These are phyloP conservation scores for Fonticula alba DNA, from an alignment of 78 protist genomes.

Conservation along the genomic window DNA sequence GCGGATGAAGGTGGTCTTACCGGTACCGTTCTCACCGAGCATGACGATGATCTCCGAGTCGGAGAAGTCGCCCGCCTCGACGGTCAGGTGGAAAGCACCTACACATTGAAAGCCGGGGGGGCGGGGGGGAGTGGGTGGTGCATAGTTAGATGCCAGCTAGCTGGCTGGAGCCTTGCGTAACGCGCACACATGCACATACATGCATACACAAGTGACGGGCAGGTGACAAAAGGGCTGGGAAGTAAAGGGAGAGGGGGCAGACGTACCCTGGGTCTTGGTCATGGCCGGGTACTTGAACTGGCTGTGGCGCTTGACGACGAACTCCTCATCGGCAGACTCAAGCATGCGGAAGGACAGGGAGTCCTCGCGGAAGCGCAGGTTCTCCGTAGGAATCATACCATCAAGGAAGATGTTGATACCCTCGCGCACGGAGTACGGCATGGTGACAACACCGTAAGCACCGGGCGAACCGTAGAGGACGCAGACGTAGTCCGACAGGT, in stretches of 20 bases:
- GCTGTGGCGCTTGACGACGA: constrained; percentile 28
- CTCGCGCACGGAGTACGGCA: constrained; percentile 95
- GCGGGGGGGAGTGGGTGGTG: not conserved
- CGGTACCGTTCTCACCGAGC: constrained; percentile 99
- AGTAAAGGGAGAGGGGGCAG: no score
- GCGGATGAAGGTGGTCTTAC: constrained; percentile 98
- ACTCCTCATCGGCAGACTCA: constrained; percentile 32
- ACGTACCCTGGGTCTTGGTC: constrained; percentile 67
- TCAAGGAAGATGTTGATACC: constrained; percentile 97
- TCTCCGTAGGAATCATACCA: constrained; percentile 97
- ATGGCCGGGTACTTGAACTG: constrained; percentile 80
- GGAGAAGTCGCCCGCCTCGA: constrained; percentile 70
- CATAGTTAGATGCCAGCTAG: not conserved
- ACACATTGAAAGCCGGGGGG: not conserved
- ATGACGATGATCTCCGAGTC: constrained; percentile 95
- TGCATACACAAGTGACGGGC: no score
- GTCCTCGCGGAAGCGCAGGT: constrained; percentile 93
- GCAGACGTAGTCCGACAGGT: constrained; percentile 97
- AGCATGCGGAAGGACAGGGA: constrained; percentile 58
- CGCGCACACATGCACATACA: not conserved
- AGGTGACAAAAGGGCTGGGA: no score
- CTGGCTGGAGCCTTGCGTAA: not conserved
- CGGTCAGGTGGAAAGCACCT: not conserved
- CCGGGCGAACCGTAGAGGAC: constrained; percentile 94
- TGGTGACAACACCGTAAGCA: constrained; percentile 99